Conservation (phyloP, 192 early-diverging fungal genomes). For the Entomortierella parvispora region DNA sequence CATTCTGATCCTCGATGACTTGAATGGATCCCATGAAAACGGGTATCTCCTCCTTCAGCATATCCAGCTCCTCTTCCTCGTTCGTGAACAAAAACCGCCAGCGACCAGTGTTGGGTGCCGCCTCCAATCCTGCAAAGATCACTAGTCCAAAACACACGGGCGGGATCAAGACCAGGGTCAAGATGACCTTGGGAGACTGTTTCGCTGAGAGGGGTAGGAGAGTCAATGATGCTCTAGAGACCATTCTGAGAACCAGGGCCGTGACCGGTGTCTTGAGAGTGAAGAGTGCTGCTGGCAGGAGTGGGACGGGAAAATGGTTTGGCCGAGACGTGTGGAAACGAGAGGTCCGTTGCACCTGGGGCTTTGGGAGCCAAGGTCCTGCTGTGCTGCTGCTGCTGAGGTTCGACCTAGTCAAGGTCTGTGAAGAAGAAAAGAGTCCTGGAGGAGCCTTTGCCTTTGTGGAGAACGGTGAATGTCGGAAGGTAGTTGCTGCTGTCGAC, state of each 20-base stretch:
- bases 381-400: no score
- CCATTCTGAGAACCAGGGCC: slow-evolving; percentile 33
- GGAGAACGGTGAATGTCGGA: no score
- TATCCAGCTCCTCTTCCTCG: slow-evolving; percentile 60
- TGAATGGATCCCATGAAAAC: slow-evolving; percentile 18
- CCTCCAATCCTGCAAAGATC: slow-evolving; percentile 48
- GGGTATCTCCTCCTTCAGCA: slow-evolving; percentile 47
- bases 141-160: slow-evolving; percentile 47
- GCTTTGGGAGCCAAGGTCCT: no score
- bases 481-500: no score
- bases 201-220: slow-evolving; percentile 43
- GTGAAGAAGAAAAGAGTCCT: no score
- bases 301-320: slow-evolving; percentile 16
- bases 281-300: slow-evolving; percentile 33
- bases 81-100: slow-evolving; percentile 58
- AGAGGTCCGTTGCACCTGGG: no score
- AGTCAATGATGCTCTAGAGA: slow-evolving; percentile 40
- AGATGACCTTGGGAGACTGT: slow-evolving; percentile 39
- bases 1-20: slow-evolving; percentile 25
- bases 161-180: slow-evolving; percentile 42
- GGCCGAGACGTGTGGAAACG: slow-evolving; percentile 33
- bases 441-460: no score
- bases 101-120: slow-evolving; percentile 65
- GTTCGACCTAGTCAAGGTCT: no score
- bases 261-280: slow-evolving; percentile 49